Base-by-base conservation (phyloP, 345 rosid species). In the Rhodomyrtus tomentosa region DNA sequence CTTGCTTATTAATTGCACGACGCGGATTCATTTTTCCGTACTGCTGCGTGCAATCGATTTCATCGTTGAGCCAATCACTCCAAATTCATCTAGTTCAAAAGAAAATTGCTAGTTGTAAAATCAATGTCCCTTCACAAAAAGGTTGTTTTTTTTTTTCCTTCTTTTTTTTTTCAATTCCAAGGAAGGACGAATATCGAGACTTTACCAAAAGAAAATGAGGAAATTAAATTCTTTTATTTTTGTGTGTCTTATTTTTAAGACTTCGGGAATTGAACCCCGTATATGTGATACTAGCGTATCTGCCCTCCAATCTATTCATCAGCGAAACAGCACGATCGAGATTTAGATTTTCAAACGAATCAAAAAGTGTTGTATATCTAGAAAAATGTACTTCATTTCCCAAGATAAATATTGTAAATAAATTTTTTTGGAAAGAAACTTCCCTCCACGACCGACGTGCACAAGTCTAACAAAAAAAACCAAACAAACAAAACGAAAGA, bases 371-470 rank as follows among this genome's bases (percentile, higher is more conserved):
- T 22, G 79, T 32, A 36, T 24, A 68, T 68, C 79, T 8, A 18
- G 12, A 68, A 8, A 36, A 7, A 10, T 36, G 6, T 10, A 36
- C 13, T 36, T 36, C 45, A 18, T 2, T 20, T 68, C 45, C 5
- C 13, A 18, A 36, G 79, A 68, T 10, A 18, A 18, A 36, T 36
- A 68, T 68, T 68, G 24, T 68, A 32, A 62, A 16, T 62, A 13
- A 58, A 12, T 25, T 29, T 5, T 21, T 10, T 2, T 3, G 16
- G 27, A 15, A 52, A 3, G 22, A 49, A 16, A 10, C 24, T 50
- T 50, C 52, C 11, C 29, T 48, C 76, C 80, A 59, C 82, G 76
- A 55, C 50, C 82, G 58, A 86, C 87, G 85, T 82, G 83, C 82
- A 0, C 45, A 0, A 45, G 83, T 55, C 45, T 62, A 68, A 68